phyloP scores from a whole-genome alignment of 2,329 filamentous ascomycete species.

The Orbilia ellipsospora region DNA sequence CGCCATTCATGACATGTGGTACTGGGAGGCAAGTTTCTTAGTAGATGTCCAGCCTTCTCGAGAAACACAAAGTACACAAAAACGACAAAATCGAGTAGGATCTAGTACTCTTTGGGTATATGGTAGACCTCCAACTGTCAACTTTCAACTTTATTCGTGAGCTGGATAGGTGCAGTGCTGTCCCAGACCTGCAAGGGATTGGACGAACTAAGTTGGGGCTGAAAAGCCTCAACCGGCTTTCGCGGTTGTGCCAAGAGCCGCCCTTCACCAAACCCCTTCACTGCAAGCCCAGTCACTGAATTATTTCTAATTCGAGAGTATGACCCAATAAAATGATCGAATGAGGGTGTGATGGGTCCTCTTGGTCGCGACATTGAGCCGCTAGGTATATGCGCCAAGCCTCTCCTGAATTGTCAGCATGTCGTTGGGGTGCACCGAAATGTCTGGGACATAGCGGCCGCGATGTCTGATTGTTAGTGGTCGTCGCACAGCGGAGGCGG shows the following conservation, averaged over 20 bases:
- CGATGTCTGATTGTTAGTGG: slow-evolving; percentile 23
- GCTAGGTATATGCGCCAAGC: slow-evolving; percentile 3
- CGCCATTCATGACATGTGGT: not conserved
- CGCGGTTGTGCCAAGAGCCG: not conserved
- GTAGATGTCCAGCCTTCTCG: slow-evolving; percentile 17
- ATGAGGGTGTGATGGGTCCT: no score
- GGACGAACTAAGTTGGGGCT: slow-evolving; percentile 14
- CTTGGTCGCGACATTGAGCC: no score
- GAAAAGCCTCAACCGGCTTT: slow-evolving; percentile 5
- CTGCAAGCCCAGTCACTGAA: not conserved
- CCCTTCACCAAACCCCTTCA: not conserved
- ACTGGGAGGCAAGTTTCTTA: not conserved
- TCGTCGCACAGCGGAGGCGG: slow-evolving; percentile 48
- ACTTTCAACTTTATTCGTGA: not conserved
- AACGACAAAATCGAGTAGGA: no score
- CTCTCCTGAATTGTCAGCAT: slow-evolving; percentile 19
- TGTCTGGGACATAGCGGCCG: slow-evolving; percentile 27
- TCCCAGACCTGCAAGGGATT: not conserved
- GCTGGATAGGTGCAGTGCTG: not conserved
- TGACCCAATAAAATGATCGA: no score
- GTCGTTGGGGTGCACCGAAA: slow-evolving; percentile 6
- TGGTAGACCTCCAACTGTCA: no score
- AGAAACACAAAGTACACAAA: slow-evolving; percentile 14
- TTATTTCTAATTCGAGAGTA: not conserved
- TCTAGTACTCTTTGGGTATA: no score